phyloP scores from a whole-genome alignment of 2,329 filamentous ascomycete species.

The Ophiocordyceps camponoti-leonardi region DNA sequence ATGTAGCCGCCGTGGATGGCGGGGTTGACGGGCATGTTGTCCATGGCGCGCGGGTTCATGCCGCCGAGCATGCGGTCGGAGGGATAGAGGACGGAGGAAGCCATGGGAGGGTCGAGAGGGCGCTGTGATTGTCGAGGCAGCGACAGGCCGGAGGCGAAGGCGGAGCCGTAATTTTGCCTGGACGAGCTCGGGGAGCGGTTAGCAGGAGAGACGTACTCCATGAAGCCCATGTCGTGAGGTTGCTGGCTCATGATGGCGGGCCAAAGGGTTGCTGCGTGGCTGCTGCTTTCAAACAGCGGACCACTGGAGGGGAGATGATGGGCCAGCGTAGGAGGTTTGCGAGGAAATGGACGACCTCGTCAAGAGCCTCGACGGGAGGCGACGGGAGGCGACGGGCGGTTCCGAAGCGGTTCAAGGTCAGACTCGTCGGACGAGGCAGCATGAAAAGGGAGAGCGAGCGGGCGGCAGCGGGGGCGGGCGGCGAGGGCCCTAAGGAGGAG shows the following conservation, averaged over 20 bases:
- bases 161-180: slow-evolving; percentile 33
- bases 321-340: not conserved
- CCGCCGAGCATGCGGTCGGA: slow-evolving; percentile 47
- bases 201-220: slow-evolving; percentile 42
- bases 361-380: slow-evolving; percentile 1
- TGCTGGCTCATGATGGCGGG: slow-evolving; percentile 25
- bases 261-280: slow-evolving; percentile 1
- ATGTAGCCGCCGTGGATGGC: slow-evolving; percentile 29
- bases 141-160: slow-evolving; percentile 32
- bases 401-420: not conserved
- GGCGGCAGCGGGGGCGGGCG: not conserved
- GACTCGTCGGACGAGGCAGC: not conserved
- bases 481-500: not conserved
- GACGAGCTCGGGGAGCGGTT: slow-evolving; percentile 56
- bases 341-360: slow-evolving; percentile 1
- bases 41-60: slow-evolving; percentile 42
- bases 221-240: slow-evolving; percentile 47
- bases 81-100: slow-evolving; percentile 47
- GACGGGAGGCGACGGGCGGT: not conserved
- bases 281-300: slow-evolving; percentile 10
- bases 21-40: slow-evolving; percentile 20
- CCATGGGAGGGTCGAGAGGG: slow-evolving; percentile 58
- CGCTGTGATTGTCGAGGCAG: slow-evolving; percentile 42
- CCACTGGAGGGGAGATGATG: slow-evolving; percentile 2
- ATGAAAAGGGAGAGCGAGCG: not conserved